Conservation (phyloP, 805 yeast genomes). For the Spathaspora girioi region DNA sequence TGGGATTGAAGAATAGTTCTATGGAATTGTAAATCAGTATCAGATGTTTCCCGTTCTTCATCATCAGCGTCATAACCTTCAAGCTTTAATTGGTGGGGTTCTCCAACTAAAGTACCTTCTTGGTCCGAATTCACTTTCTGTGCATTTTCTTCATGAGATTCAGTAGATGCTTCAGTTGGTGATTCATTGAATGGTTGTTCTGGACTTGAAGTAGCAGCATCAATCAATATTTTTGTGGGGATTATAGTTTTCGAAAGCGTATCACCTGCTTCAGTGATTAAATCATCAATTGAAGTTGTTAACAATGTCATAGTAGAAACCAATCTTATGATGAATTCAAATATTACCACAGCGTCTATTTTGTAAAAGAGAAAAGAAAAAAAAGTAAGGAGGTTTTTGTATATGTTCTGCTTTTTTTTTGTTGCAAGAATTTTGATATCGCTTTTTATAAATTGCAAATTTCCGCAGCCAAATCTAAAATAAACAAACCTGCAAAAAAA, state of each 20-base stretch:
- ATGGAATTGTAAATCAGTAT: conserved; percentile 2
- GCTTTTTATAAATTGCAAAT: not conserved
- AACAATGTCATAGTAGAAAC: conserved; percentile 3
- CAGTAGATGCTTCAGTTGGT: not conserved
- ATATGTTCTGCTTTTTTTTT: not conserved
- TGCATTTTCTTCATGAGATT: not conserved
- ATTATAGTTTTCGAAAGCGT: not conserved
- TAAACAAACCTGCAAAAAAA: not conserved
- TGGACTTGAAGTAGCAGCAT: not conserved
- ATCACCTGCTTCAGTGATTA: not conserved
- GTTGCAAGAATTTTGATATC: not conserved
- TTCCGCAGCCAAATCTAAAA: not conserved
- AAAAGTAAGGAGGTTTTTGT: not conserved
- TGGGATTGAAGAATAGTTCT: conserved; percentile 6
- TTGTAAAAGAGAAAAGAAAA: not conserved
- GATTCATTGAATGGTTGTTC: not conserved
- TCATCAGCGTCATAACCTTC: not conserved
- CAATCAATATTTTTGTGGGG: not conserved
- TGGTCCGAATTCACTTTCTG: not conserved
- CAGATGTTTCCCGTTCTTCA: not conserved
- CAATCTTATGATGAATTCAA: no score
- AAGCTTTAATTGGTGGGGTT: not conserved
- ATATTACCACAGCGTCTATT: not conserved
- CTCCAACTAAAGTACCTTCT: not conserved
- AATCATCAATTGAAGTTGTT: conserved; percentile 2